phyloP scores from a whole-genome alignment of 345 rosid species.

The Noccaea bulbosa region DNA sequence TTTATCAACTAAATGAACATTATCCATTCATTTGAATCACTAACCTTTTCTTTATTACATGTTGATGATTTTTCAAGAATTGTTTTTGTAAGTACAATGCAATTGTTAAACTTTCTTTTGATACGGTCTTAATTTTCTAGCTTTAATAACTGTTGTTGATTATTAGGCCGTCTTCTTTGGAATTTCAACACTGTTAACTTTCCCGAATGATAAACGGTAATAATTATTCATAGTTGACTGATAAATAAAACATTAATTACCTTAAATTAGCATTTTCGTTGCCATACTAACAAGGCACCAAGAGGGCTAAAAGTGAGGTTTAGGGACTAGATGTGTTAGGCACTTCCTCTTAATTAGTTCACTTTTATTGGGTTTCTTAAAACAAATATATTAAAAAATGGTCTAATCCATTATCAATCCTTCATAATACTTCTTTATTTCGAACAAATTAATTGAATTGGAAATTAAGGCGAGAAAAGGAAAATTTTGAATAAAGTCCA shows the following conservation, averaged over 20 bases:
- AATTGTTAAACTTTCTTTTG: conserved; percentile 4
- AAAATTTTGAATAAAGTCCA: conserved; percentile 14
- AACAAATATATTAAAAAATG: no score
- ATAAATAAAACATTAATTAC: not conserved
- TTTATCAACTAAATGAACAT: not conserved
- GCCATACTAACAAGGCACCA: conserved; percentile 11
- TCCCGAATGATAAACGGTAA: not conserved
- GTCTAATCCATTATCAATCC: conserved; percentile 5
- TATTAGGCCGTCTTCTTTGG: conserved; percentile 8
- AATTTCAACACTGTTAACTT: not conserved
- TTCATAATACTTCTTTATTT: not conserved
- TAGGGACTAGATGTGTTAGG: conserved; percentile 6
- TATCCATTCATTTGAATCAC: not conserved
- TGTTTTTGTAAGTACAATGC: not conserved
- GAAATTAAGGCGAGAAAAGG: conserved; percentile 9
- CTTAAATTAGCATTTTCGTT: conserved; percentile 5
- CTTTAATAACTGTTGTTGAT: not conserved
- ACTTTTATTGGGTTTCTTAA: not conserved
- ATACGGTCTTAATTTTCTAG: conserved; percentile 21
- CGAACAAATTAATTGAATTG: conserved; percentile 1
- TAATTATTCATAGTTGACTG: conserved; percentile 24
- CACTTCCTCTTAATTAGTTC: conserved; percentile 2
- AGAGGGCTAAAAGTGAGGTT: not conserved
- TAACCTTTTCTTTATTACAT: not conserved
- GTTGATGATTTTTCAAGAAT: not conserved